Percentiles rank a stretch among this genome's conserved stretches.
These are phyloP conservation scores for Corylus heterophylla DNA, from an alignment of 306 rosid genomes.

Conservation along the genomic window DNA sequence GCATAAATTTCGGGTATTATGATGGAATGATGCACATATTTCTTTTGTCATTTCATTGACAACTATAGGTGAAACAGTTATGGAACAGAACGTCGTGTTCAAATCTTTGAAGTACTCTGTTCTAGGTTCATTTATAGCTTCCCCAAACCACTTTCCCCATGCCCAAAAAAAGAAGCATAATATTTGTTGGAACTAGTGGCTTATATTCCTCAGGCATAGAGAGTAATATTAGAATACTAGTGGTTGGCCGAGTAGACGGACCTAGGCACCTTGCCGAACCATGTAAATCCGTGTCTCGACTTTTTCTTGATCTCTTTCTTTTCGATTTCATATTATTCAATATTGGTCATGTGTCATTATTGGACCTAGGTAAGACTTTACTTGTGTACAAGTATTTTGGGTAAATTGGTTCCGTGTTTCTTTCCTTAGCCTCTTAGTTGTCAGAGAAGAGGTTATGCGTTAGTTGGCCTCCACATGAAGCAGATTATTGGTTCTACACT, in stretches of 20 bases:
- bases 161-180: neutral
- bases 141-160: neutral
- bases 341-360: neutral
- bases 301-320: too few species aligned
- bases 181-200: too few species aligned
- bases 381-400: neutral
- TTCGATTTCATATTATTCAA: too few species aligned
- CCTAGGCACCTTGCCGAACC: too few species aligned
- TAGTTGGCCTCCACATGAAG: neutral
- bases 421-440: neutral
- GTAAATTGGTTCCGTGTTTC: neutral
- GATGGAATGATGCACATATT: slow-evolving; percentile 9
- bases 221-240: too few species aligned
- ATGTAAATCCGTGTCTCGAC: too few species aligned
- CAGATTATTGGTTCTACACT: neutral
- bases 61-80: slow-evolving; percentile 2
- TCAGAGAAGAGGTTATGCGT: slow-evolving; percentile 1
- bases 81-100: neutral
- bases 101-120: slow-evolving; percentile 7
- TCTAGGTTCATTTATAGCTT: slow-evolving; percentile 2
- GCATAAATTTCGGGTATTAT: neutral
- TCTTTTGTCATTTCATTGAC: slow-evolving; percentile 20
- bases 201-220: too few species aligned
- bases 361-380: neutral
- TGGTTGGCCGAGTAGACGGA: too few species aligned